Base-by-base conservation (phyloP, 2,329 filamentous ascomycete species). In the Arachnopeziza araneosa region DNA sequence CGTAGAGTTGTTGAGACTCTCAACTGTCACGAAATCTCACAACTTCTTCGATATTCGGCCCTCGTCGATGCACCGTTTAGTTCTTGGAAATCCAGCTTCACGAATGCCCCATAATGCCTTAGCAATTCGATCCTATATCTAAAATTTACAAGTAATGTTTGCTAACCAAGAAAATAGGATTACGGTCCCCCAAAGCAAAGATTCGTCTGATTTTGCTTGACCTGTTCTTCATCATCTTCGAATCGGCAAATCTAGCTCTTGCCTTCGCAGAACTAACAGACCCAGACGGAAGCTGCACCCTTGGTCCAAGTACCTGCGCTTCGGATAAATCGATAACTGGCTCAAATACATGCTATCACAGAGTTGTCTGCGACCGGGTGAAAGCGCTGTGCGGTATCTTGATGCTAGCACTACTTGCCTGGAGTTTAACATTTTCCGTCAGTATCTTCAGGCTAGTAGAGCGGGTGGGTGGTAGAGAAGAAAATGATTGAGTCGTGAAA, bases 151-250 rank as follows among this genome's bases (percentile, higher is more conserved):
- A 30, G 9, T 9, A 30, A 30, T 5, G 9, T 30, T 5, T 4
- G 26, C 26, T 30, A 30, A 30, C 26, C 9, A 5, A 9, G 26
- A n/a, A 30, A 30, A 5, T 30, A 30, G 95, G 95, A 1, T 78
- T 99, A 62, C 89, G 96, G 51, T 87, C 87, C 7, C 86, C 91
- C 10, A 87, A 87, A 59, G 88, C 91, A 54, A 99, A 99, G 74
- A 89, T 96, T 65, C 86, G 90, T 17, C 84, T 99, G 55, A 90
- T 98, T 62, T 84, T 99, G 58, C 83, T 96, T 60, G 95, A 99
- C 75, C 81, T 99, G 2, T 87, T 97, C 70, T 99, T 99, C 73
- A 96, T 99, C 70, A 93, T 98, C 50, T 96, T 99, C 77, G 93
- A 96, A 74, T 92, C 93, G 3, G 92, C 93, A 56, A 98, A 96